Percentiles rank a stretch among this genome's conserved stretches.
phyloP scores from a whole-genome alignment of 148 eudicot genomes.

The Chenopodium quinoa region DNA sequence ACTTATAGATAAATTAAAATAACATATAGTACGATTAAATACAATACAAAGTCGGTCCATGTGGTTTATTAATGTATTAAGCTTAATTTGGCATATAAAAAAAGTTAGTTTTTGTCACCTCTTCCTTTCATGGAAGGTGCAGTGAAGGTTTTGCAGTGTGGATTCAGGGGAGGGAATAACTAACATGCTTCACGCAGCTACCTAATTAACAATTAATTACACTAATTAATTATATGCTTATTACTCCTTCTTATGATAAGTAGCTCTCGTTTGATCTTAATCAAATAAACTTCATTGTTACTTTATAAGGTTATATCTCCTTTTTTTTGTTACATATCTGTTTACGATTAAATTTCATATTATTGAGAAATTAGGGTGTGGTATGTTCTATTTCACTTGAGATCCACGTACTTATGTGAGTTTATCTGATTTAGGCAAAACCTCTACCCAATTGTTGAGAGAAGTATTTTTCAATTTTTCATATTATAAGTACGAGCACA shows the following conservation, averaged over 20 bases:
- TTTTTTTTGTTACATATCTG: too few species aligned
- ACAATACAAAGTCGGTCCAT: background rate
- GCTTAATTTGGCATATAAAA: slow-evolving; percentile 1
- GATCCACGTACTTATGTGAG: too few species aligned
- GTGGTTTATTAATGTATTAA: background rate
- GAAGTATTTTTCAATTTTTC: too few species aligned
- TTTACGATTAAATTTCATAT: too few species aligned
- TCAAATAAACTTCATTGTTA: background rate
- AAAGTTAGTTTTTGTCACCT: slow-evolving; percentile 27
- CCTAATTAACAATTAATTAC: slow-evolving; percentile 6
- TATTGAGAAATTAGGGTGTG: too few species aligned
- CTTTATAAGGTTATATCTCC: too few species aligned
- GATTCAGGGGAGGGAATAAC: background rate
- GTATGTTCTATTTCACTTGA: too few species aligned
- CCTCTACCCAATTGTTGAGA: too few species aligned
- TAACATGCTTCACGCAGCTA: slow-evolving; percentile 1
- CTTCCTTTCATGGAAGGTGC: slow-evolving; percentile 11
- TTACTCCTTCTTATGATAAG: background rate
- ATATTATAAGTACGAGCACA: too few species aligned
- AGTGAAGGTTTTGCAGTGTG: slow-evolving; percentile 1
- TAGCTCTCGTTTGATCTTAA: slow-evolving; percentile 3
- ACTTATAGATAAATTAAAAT: too few species aligned
- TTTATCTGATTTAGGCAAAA: too few species aligned
- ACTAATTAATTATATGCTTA: background rate
- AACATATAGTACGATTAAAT: too few species aligned